Evolutionary conservation across 805 yeast species (phyloP).

Genomic region (Metschnikowia gruessii): DNA sequence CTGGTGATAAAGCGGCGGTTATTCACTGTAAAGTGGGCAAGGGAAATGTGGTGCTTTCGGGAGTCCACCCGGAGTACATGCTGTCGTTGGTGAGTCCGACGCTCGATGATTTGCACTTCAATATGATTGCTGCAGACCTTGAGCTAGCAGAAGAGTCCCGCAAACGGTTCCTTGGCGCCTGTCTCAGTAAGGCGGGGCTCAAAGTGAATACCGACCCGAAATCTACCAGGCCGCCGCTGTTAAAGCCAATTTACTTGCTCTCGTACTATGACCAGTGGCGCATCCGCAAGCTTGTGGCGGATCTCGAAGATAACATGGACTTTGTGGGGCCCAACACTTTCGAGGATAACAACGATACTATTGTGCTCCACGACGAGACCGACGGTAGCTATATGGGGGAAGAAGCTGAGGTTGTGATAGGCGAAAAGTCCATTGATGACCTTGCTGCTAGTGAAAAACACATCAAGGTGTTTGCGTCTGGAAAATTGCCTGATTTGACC

Average conservation of each 20-base stretch:
- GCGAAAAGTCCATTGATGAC: conserved; percentile 9
- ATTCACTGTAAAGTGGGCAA: conserved; percentile 64
- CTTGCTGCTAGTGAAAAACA: conserved; percentile 46
- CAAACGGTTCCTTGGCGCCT: conserved; percentile 51
- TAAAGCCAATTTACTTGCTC: conserved; percentile 64
- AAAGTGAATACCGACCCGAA: conserved; percentile 55
- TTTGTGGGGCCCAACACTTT: conserved; percentile 29
- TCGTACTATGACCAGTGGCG: conserved; percentile 36
- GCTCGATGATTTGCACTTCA: conserved; percentile 28
- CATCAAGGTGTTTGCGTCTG: conserved; percentile 44
- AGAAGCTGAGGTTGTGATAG: not conserved
- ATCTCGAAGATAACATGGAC: conserved; percentile 37
- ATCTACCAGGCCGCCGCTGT: conserved; percentile 49
- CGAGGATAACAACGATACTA: conserved; percentile 57
- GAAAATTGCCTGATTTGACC: conserved; percentile 46
- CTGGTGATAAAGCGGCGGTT: conserved; percentile 59
- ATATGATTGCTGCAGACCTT: conserved; percentile 35
- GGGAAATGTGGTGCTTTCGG: conserved; percentile 75
- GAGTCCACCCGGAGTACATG: conserved; percentile 87
- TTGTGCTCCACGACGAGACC: conserved; percentile 45
- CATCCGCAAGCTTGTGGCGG: conserved; percentile 33
- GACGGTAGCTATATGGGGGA: too few species aligned
- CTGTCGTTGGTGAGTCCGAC: conserved; percentile 46
- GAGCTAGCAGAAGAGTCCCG: conserved; percentile 47
- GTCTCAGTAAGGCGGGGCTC: conserved; percentile 61